Evolutionary conservation across 2,329 filamentous ascomycete genomes (phyloP).

Genomic region (Phaeophleospora eucalypticola): DNA sequence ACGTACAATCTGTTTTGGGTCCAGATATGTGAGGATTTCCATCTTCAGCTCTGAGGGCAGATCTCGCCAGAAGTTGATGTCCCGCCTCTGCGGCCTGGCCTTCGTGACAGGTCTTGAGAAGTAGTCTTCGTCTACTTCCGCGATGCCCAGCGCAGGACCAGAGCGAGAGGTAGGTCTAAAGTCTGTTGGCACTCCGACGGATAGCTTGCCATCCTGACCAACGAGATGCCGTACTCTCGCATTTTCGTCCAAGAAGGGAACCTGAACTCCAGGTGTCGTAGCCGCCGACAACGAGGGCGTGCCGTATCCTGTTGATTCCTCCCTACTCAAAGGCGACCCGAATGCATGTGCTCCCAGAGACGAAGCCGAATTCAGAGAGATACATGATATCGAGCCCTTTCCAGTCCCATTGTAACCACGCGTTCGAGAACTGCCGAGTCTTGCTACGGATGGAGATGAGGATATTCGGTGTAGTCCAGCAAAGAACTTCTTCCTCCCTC

Average conservation of each 20-base stretch:
- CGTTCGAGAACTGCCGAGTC: conserved; percentile 60
- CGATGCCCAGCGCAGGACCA: conserved; percentile 30
- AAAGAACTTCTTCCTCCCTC: conserved; percentile 65
- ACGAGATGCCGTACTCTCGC: conserved; percentile 54
- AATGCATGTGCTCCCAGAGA: conserved; percentile 52
- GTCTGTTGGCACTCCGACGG: conserved; percentile 61
- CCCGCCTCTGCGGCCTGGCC: conserved; percentile 31
- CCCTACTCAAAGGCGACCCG: conserved; percentile 52
- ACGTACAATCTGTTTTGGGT: conserved; percentile 75
- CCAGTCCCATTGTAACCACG: conserved; percentile 60
- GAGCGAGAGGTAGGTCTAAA: conserved; percentile 48
- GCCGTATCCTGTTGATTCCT: conserved; percentile 54
- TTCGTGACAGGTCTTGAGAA: conserved; percentile 38
- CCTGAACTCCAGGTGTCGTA: conserved; percentile 43
- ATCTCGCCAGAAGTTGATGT: conserved; percentile 69
- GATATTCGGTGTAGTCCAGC: conserved; percentile 75
- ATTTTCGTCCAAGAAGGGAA: conserved; percentile 50
- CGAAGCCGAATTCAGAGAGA: conserved; percentile 53
- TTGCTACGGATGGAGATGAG: conserved; percentile 69
- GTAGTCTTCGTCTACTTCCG: conserved; percentile 43
- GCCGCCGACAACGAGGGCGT: conserved; percentile 50
- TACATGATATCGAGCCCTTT: conserved; percentile 63
- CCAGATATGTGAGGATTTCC: conserved; percentile 69
- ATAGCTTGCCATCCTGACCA: conserved; percentile 46
- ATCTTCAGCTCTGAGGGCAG: conserved; percentile 81